Evolutionary conservation across 1,139 yeast species (phyloP).

Genomic region (Yamadazyma siamensis): DNA sequence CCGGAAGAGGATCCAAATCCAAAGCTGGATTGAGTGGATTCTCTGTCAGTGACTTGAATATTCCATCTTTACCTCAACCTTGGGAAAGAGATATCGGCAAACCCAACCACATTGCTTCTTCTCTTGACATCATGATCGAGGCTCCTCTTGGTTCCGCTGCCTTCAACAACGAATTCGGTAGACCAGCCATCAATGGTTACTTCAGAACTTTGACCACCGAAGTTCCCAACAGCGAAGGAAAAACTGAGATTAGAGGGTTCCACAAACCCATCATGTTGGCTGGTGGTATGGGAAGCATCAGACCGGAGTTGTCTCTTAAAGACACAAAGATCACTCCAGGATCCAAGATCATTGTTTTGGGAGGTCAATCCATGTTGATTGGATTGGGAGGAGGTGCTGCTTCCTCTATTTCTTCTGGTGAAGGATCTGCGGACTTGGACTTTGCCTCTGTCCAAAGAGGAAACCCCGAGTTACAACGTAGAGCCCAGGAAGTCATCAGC

Average conservation of each 20-base stretch:
- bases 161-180: constrained; percentile 96
- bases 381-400: constrained; percentile 99
- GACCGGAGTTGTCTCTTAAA: constrained; percentile 90
- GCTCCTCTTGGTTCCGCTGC: constrained; percentile 99
- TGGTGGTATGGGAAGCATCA: constrained; percentile 96
- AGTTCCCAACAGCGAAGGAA: constrained; percentile 59
- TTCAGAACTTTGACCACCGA: constrained; percentile 91
- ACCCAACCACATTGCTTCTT: constrained; percentile 89
- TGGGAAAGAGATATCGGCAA: constrained; percentile 90
- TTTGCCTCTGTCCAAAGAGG: constrained; percentile 99
- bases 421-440: constrained; percentile 93
- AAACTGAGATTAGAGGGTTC: constrained; percentile 85
- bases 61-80: constrained; percentile 84
- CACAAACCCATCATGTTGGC: constrained; percentile 99
- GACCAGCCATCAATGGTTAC: constrained; percentile 96
- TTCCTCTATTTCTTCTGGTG: constrained; percentile 91
- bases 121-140: constrained; percentile 92
- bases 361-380: constrained; percentile 98
- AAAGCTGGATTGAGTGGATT: constrained; percentile 96
- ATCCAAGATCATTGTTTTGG: constrained; percentile 86
- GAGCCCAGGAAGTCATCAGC: constrained; percentile 97
- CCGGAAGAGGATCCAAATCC: constrained; percentile 95
- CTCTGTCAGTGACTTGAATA: constrained; percentile 84
- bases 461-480: constrained; percentile 98
- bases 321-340: constrained; percentile 89